Percentiles rank a stretch among this genome's conserved stretches.
Evolutionary conservation across 2,329 filamentous ascomycete genomes (phyloP).

Genomic region (Fusarium nelsonii): DNA sequence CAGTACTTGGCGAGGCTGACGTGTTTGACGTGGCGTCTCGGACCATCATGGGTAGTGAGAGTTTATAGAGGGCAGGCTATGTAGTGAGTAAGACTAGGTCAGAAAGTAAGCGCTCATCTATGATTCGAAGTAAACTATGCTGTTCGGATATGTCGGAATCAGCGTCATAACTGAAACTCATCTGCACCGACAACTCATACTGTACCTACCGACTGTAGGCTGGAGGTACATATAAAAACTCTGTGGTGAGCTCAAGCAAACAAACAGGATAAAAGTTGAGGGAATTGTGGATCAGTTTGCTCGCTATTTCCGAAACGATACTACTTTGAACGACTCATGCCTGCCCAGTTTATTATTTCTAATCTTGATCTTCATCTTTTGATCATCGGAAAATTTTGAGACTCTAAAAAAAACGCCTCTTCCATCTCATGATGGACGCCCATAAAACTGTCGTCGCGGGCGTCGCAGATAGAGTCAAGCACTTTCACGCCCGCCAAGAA

Average conservation of each 20-base stretch:
- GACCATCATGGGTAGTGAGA: neutral
- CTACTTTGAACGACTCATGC: slow-evolving; percentile 31
- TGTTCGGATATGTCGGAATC: slow-evolving; percentile 36
- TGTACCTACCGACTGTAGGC: neutral
- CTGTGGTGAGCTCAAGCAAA: slow-evolving; percentile 4
- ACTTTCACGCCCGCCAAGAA: slow-evolving; percentile 58
- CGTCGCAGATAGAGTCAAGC: slow-evolving; percentile 58
- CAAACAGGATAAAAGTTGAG: slow-evolving; percentile 2
- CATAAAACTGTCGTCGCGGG: slow-evolving; percentile 59
- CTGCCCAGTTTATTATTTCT: slow-evolving; percentile 24
- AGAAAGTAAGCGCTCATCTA: neutral
- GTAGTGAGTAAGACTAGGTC: no score
- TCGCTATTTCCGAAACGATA: slow-evolving; percentile 35
- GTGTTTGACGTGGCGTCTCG: slow-evolving; percentile 40
- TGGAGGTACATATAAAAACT: slow-evolving; percentile 10
- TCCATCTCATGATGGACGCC: slow-evolving; percentile 53
- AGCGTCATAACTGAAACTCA: slow-evolving; percentile 17
- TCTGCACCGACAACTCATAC: neutral
- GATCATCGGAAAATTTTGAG: neutral
- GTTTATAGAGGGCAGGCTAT: neutral
- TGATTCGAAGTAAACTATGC: slow-evolving; percentile 17
- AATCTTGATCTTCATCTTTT: neutral
- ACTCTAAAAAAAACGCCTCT: neutral
- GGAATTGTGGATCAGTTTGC: slow-evolving; percentile 33
- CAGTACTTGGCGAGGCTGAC: slow-evolving; percentile 42